Evolutionary conservation across 495 filamentous ascomycete species (phyloP).

Genomic region (Penicillium nucicola): DNA sequence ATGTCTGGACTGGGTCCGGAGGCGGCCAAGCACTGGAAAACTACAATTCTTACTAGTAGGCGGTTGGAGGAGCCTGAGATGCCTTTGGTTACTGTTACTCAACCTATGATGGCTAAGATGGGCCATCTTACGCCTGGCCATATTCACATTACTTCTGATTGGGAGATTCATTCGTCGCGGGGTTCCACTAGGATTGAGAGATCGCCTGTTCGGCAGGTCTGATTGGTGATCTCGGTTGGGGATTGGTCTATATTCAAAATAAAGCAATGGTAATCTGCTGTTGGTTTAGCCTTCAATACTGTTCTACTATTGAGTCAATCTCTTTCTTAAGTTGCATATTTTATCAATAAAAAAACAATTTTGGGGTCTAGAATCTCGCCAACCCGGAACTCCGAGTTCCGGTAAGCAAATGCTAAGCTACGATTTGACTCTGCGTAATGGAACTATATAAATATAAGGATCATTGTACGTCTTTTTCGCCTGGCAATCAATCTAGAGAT

Average conservation of each 20-base stretch:
- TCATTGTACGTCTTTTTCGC: background rate
- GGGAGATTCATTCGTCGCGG: slow-evolving; percentile 29
- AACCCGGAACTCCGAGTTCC: slow-evolving; percentile 1
- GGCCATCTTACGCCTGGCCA: slow-evolving; percentile 18
- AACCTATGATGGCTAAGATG: slow-evolving; percentile 19
- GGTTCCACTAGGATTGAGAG: slow-evolving; percentile 19
- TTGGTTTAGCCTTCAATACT: too few species aligned
- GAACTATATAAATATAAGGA: background rate
- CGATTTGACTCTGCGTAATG: background rate
- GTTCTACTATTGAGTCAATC: too few species aligned
- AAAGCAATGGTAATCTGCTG: too few species aligned
- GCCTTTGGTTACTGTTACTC: slow-evolving; percentile 17
- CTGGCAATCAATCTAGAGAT: too few species aligned
- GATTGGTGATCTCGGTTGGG: background rate
- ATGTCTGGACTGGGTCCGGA: background rate
- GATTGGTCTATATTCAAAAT: background rate
- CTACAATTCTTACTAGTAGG: slow-evolving; percentile 4
- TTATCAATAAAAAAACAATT: too few species aligned
- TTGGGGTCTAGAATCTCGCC: background rate
- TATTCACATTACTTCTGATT: slow-evolving; percentile 26
- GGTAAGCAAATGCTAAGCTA: background rate
- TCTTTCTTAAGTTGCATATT: too few species aligned
- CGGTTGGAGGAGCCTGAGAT: slow-evolving; percentile 19
- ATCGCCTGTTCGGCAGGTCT: background rate
- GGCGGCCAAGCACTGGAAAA: slow-evolving; percentile 10